Conservation (phyloP, 73 alveolate genomes). For the Durusdinium trenchii region DNA sequence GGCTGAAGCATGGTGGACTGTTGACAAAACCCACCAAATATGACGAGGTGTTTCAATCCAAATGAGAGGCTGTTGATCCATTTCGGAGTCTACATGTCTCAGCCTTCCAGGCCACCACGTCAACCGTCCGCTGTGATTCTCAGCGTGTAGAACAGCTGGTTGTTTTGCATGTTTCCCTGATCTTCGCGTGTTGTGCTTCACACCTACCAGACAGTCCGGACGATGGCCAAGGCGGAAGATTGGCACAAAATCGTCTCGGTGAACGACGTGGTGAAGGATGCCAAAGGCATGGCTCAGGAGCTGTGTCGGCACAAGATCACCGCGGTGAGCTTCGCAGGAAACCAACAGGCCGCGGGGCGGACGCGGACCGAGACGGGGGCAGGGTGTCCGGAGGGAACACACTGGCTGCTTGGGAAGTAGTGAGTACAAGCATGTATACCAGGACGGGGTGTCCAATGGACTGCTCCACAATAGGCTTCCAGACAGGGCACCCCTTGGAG, state of each 20-base stretch:
- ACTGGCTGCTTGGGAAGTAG: too few species aligned
- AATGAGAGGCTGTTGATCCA: neutral
- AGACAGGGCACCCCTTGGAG: too few species aligned
- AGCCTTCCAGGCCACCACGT: neutral
- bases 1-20: too few species aligned
- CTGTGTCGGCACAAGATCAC: conserved; percentile 78
- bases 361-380: too few species aligned
- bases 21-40: too few species aligned
- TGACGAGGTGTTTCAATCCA: conserved; percentile 10
- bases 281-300: conserved; percentile 74
- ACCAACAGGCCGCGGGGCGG: conserved; percentile 44
- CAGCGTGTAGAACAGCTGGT: neutral
- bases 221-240: conserved; percentile 70
- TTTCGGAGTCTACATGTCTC: neutral
- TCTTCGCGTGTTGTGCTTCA: neutral
- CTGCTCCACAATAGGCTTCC: too few species aligned
- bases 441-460: too few species aligned
- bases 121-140: neutral
- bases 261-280: conserved; percentile 58
- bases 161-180: neutral
- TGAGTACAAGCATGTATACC: too few species aligned
- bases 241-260: conserved; percentile 81
- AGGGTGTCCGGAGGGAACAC: too few species aligned
- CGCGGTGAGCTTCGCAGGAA: conserved; percentile 74
- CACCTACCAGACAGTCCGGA: conserved; percentile 12